Conservation (phyloP, 1,284 basidiomycete species). For the Stygiomarasmius scandens region DNA sequence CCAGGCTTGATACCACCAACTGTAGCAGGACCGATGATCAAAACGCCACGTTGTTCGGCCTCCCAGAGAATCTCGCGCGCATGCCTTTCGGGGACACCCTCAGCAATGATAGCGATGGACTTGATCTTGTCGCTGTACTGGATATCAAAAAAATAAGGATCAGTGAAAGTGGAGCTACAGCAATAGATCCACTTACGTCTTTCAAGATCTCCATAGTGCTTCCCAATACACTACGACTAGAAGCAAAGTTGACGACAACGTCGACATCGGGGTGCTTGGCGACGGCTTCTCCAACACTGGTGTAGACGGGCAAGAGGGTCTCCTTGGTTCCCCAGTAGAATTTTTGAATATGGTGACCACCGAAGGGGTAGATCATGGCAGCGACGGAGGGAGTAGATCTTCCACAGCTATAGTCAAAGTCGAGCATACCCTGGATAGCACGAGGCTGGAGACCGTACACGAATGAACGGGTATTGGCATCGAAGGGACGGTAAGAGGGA, state of each 20-base stretch:
- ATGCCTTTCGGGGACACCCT: conserved; percentile 98
- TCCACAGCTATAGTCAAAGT: conserved; percentile 99
- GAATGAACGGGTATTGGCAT: conserved; percentile 90
- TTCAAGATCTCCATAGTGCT: conserved; percentile 90
- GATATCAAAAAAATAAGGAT: not conserved
- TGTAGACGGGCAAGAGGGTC: conserved; percentile 97
- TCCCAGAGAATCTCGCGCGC: conserved; percentile 94
- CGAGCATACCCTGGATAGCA: conserved; percentile 98
- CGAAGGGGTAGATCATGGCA: conserved; percentile 99
- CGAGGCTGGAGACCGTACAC: conserved; percentile 99
- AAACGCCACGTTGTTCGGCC: conserved; percentile 84
- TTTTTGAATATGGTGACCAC: conserved; percentile 99
- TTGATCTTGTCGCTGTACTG: conserved; percentile 55
- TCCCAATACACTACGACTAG: conserved; percentile 91
- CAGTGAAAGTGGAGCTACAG: not conserved
- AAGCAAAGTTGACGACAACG: conserved; percentile 98
- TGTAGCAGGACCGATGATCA: conserved; percentile 98
- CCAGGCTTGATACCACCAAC: conserved; percentile 99
- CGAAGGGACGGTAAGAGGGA: conserved; percentile 89
- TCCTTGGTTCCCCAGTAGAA: conserved; percentile 99
- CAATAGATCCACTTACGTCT: conserved; percentile 26
- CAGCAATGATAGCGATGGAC: conserved; percentile 93
- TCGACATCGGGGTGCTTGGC: conserved; percentile 97
- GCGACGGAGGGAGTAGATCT: conserved; percentile 93
- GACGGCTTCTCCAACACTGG: conserved; percentile 88